A percentile compares a stretch with the other conserved stretches of the same genome.
Conservation (phyloP, 805 yeast genomes). For the Candida piceae region DNA sequence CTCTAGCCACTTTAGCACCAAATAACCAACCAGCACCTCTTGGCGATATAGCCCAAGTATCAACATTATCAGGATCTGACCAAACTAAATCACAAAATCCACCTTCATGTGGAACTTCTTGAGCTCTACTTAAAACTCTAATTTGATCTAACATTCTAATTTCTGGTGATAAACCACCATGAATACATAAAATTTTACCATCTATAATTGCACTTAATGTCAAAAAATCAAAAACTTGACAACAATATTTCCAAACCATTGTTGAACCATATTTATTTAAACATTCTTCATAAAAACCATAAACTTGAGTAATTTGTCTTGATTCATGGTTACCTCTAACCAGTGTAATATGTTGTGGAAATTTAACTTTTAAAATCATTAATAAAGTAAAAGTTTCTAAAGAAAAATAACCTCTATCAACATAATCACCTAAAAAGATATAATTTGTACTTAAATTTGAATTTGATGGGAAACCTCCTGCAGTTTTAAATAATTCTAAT, state of each 20-base stretch:
- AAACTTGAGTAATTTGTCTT: conserved; percentile 96
- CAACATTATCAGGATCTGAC: conserved; percentile 98
- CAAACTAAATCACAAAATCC: conserved; percentile 96
- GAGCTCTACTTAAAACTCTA: conserved; percentile 89
- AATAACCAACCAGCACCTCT: conserved; percentile 99
- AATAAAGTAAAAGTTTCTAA: conserved; percentile 89
- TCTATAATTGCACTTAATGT: conserved; percentile 95
- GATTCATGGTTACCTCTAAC: conserved; percentile 98
- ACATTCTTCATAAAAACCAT: conserved; percentile 97
- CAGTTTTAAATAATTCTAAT: conserved; percentile 79
- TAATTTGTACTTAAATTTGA: conserved; percentile 45
- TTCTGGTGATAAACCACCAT: conserved; percentile 96
- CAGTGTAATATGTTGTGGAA: conserved; percentile 64
- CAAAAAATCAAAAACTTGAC: conserved; percentile 91
- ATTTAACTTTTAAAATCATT: conserved; percentile 87
- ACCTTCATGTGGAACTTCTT: conserved; percentile 98
- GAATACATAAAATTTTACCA: conserved; percentile 91
- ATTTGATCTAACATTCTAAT: conserved; percentile 96
- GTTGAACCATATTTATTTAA: conserved; percentile 88
- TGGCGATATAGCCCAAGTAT: conserved; percentile 97
- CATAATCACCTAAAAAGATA: conserved; percentile 92
- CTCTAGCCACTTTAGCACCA: conserved; percentile 90
- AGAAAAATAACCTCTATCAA: conserved; percentile 95
- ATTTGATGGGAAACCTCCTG: conserved; percentile 89
- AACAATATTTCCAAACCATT: conserved; percentile 94